phyloP scores from a whole-genome alignment of 208 protist genomes.

The Leishmania lainsoni region DNA sequence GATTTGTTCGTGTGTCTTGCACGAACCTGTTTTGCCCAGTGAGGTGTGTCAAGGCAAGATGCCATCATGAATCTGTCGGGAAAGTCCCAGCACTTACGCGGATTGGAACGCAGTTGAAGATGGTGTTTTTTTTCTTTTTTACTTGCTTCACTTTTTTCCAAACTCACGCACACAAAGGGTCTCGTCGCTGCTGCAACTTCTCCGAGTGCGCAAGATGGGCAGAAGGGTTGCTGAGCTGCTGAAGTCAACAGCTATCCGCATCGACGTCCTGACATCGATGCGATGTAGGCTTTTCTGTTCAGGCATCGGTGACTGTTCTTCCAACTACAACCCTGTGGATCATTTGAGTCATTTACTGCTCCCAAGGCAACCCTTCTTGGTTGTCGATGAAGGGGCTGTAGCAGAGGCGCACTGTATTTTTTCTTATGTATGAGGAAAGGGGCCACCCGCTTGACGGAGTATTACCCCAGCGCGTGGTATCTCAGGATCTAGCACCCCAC shows the following conservation, averaged over 20 bases:
- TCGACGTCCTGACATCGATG: not conserved
- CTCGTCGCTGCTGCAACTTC: not conserved
- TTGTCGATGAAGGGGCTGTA: conserved; percentile 35
- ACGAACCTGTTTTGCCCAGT: not conserved
- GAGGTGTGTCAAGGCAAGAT: not conserved
- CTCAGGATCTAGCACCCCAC: not conserved
- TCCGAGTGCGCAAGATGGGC: not conserved
- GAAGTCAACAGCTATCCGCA: not conserved
- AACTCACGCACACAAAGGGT: not conserved
- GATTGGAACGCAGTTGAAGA: not conserved
- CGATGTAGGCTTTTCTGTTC: not conserved
- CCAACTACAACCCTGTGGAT: conserved; percentile 55
- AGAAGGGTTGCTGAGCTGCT: not conserved
- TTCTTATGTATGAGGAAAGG: not conserved
- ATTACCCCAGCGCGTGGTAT: not conserved
- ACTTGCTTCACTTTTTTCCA: not conserved
- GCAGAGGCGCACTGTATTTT: not conserved
- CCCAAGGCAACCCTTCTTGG: conserved; percentile 43
- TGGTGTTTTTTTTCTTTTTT: not conserved
- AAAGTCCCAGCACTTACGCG: not conserved
- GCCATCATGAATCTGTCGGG: no score
- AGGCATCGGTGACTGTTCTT: not conserved
- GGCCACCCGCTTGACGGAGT: not conserved
- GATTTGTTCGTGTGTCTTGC: not conserved
- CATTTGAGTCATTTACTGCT: conserved; percentile 18